Evolutionary conservation across 495 filamentous ascomycete species (phyloP).

Genomic region (Penicillium robsamsonii): DNA sequence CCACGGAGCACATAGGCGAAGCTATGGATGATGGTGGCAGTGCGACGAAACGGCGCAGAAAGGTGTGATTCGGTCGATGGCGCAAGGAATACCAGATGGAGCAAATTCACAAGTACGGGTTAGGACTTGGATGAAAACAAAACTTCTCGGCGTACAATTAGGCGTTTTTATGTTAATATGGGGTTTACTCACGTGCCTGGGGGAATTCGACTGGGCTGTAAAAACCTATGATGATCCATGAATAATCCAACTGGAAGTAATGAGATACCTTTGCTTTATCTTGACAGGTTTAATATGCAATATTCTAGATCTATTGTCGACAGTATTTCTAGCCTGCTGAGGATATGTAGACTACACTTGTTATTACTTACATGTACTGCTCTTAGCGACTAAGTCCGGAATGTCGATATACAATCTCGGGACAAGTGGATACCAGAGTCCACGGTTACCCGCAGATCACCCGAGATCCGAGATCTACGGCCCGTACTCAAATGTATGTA

Average conservation of each 20-base stretch:
- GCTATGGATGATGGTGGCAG: conserved; percentile 25
- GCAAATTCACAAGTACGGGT: not conserved
- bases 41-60: conserved; percentile 38
- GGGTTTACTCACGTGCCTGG: not conserved
- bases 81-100: not conserved
- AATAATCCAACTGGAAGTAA: not conserved
- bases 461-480: not conserved
- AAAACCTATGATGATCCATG: conserved; percentile 12
- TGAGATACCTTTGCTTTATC: conserved; percentile 10
- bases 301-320: no score
- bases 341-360: no score
- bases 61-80: conserved; percentile 24
- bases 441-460: not conserved
- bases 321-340: no score
- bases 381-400: no score
- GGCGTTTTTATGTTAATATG: conserved; percentile 10
- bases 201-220: not conserved
- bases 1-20: conserved; percentile 24
- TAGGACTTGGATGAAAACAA: conserved; percentile 1
- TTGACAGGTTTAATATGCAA: not conserved
- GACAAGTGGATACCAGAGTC: not conserved
- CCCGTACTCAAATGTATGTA: not conserved
- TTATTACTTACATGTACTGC: no score
- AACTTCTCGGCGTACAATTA: not conserved
- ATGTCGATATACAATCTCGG: no score